Percentiles rank a stretch among this genome's conserved stretches.
Conservation (phyloP, 176 grass and related monocot genomes). For the Tillandsia fasciculata region DNA sequence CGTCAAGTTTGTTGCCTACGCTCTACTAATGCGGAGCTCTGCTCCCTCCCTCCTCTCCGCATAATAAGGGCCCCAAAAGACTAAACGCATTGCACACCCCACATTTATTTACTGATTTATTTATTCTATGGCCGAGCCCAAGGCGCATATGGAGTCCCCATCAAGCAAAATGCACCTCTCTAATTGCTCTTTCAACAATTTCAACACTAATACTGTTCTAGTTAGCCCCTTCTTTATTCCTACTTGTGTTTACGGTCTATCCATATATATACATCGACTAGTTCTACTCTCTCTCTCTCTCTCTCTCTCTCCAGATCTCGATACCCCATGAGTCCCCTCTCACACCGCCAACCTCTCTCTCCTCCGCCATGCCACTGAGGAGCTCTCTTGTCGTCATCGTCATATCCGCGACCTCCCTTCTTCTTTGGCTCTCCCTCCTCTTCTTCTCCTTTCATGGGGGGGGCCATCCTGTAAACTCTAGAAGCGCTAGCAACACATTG, state of each 20-base stretch:
- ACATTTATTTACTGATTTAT: conserved; percentile 7
- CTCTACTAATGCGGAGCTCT: conserved; percentile 24
- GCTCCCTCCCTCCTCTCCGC: not conserved
- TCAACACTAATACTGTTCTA: no score
- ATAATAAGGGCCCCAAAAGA: conserved; percentile 22
- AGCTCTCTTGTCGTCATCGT: conserved; percentile 16
- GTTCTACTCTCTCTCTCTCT: conserved; percentile 16
- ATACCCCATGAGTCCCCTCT: conserved; percentile 22
- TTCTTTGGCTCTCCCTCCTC: conserved; percentile 57
- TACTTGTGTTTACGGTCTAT: conserved; percentile 12
- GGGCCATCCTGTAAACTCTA: not conserved
- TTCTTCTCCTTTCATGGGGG: conserved; percentile 41
- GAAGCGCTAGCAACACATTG: not conserved
- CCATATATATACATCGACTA: conserved; percentile 28
- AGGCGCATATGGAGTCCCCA: conserved; percentile 38
- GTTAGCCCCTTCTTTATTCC: conserved; percentile 7
- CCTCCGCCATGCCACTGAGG: conserved; percentile 46
- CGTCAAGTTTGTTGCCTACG: conserved; percentile 34
- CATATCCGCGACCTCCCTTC: conserved; percentile 5
- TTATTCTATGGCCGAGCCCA: conserved; percentile 16
- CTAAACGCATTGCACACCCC: conserved; percentile 7
- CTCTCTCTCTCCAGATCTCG: not conserved
- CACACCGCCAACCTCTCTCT: not conserved
- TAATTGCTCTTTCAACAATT: not conserved
- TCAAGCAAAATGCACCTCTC: conserved; percentile 42